Percentiles rank a stretch among this genome's conserved stretches.
phyloP scores from a whole-genome alignment of 768 basidiomycete species.

The Serendipita sp. region DNA sequence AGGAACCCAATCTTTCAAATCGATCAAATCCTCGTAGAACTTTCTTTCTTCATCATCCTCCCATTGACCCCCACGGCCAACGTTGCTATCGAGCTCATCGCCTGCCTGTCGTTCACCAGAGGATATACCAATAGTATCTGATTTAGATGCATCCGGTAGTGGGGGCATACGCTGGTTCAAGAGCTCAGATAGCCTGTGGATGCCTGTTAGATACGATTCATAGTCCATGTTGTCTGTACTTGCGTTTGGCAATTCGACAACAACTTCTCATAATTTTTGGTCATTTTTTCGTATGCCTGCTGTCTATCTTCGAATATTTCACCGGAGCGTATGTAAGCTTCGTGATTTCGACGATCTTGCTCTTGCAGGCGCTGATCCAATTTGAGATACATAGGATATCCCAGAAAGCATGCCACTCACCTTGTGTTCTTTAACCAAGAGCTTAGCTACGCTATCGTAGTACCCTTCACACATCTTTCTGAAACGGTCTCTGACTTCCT shows the following conservation, averaged over 20 bases:
- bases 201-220: neutral
- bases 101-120: conserved; percentile 30
- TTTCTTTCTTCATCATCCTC: conserved; percentile 91
- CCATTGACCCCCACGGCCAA: conserved; percentile 68
- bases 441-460: conserved; percentile 82
- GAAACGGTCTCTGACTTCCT: conserved; percentile 75
- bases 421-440: conserved; percentile 80
- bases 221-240: conserved; percentile 15
- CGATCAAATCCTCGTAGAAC: conserved; percentile 87
- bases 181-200: conserved; percentile 69
- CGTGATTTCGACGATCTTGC: conserved; percentile 91
- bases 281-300: conserved; percentile 98
- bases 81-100: conserved; percentile 34
- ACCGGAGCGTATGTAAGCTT: conserved; percentile 97
- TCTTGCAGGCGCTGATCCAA: conserved; percentile 71
- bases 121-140: conserved; percentile 68
- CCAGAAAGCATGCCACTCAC: conserved; percentile 26
- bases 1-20: conserved; percentile 84
- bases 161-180: conserved; percentile 65
- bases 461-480: conserved; percentile 88
- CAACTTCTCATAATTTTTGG: conserved; percentile 84
- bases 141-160: conserved; percentile 68
- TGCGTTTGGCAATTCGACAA: conserved; percentile 79
- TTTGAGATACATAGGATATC: neutral
- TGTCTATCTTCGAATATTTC: conserved; percentile 99